Evolutionary conservation across 371 early-diverging fungal genomes (phyloP).

Genomic region (Actinomucor elegans): DNA sequence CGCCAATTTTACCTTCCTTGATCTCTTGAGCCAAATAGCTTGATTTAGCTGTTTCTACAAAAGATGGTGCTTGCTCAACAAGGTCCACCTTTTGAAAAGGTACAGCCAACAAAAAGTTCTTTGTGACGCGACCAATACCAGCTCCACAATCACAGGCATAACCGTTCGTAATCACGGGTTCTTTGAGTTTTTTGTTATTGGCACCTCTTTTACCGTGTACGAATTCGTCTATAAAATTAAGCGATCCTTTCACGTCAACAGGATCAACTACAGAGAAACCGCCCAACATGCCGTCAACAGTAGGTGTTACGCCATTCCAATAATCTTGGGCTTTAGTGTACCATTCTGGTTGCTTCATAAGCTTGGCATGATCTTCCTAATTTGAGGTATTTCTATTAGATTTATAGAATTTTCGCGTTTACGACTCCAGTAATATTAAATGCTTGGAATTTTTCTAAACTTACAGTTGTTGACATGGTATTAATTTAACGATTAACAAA

Average conservation of each 20-base stretch:
- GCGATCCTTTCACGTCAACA: constrained; percentile 73
- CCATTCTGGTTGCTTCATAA: constrained; percentile 57
- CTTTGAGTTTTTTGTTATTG: constrained; percentile 19
- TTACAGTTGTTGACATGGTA: constrained; percentile 1
- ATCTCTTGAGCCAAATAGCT: constrained; percentile 60
- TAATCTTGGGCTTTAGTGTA: constrained; percentile 88
- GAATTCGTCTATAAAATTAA: constrained; percentile 67
- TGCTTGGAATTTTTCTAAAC: too few species aligned
- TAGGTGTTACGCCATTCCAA: constrained; percentile 77
- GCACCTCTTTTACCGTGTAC: constrained; percentile 27
- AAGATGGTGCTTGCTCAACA: constrained; percentile 81
- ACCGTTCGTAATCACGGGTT: constrained; percentile 30
- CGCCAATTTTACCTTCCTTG: constrained; percentile 52
- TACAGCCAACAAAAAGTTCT: constrained; percentile 71
- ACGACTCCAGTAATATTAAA: neutral
- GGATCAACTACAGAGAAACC: constrained; percentile 77
- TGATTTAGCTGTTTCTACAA: constrained; percentile 71
- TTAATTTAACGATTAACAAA: too few species aligned
- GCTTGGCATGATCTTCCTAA: constrained; percentile 4
- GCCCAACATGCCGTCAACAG: constrained; percentile 88
- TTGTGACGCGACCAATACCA: constrained; percentile 93
- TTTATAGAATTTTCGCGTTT: neutral
- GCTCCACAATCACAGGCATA: constrained; percentile 87
- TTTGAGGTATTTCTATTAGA: neutral
- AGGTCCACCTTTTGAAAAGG: constrained; percentile 84